Evolutionary conservation across 208 protist species (phyloP).

Genomic region (Borovskyia barvae): DNA sequence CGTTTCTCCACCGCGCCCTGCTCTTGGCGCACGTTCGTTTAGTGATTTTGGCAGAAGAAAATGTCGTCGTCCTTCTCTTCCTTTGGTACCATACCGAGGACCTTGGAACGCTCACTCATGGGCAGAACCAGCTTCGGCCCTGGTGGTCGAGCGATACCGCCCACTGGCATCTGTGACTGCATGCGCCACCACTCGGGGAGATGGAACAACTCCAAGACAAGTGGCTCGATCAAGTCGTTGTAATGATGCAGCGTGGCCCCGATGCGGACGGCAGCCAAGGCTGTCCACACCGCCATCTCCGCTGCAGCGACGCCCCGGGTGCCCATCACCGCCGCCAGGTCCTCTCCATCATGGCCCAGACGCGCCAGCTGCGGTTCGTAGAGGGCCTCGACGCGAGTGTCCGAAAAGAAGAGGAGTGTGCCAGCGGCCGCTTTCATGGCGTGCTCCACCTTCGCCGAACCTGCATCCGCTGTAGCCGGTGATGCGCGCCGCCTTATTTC

Average conservation of each 20-base stretch:
- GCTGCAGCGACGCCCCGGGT: constrained; percentile 33
- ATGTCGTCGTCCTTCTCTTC: too few species aligned
- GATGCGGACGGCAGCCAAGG: constrained; percentile 16
- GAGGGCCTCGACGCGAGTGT: constrained; percentile 6
- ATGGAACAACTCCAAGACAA: constrained; percentile 8
- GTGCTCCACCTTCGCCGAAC: constrained; percentile 33
- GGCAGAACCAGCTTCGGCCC: too few species aligned
- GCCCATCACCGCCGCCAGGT: constrained; percentile 18
- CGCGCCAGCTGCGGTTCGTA: constrained; percentile 17
- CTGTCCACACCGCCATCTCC: constrained; percentile 51
- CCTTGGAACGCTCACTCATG: too few species aligned
- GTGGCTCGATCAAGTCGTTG: constrained; percentile 21
- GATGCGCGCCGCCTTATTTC: constrained; percentile 15
- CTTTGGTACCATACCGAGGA: too few species aligned
- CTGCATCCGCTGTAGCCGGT: constrained; percentile 4
- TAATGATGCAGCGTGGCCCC: constrained; percentile 35
- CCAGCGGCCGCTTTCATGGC: constrained; percentile 30
- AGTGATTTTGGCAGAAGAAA: too few species aligned
- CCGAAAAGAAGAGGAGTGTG: constrained; percentile 43
- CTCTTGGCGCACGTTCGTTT: too few species aligned
- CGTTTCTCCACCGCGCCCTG: too few species aligned
- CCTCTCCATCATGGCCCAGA: constrained; percentile 28
- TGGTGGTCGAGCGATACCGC: too few species aligned
- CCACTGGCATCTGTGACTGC: too few species aligned
- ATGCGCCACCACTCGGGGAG: constrained; percentile 28